These are phyloP conservation scores for Alternaria rosae DNA, from an alignment of 2,329 filamentous ascomycete species.

Conservation along the genomic window DNA sequence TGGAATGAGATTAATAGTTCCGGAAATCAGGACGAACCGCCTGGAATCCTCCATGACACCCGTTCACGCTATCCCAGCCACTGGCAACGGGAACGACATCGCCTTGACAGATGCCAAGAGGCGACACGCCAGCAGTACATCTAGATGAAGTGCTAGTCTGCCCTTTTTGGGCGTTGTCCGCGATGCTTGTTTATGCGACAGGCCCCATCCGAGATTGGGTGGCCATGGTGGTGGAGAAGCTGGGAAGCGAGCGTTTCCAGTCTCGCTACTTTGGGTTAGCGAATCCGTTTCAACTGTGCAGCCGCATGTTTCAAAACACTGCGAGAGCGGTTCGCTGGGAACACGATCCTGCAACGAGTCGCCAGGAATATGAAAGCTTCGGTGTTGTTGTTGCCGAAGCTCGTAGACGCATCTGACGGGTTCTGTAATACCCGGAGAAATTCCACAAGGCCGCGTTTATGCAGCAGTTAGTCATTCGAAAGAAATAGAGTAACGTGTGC, in stretches of 20 bases:
- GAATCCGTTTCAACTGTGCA: conserved; percentile 21
- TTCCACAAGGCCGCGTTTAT: neutral
- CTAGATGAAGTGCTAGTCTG: conserved; percentile 22
- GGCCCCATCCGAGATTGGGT: conserved; percentile 29
- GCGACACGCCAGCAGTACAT: conserved; percentile 15
- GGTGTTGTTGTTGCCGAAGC: neutral
- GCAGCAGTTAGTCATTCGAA: neutral
- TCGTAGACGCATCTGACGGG: neutral
- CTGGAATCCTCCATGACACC: conserved; percentile 27
- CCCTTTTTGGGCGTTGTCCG: conserved; percentile 12
- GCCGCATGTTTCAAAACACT: conserved; percentile 33
- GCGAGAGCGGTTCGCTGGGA: conserved; percentile 20
- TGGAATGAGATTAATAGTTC: conserved; percentile 16
- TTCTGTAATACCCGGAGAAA: neutral
- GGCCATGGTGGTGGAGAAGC: conserved; percentile 24
- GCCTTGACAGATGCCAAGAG: conserved; percentile 18
- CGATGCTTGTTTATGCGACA: conserved; percentile 24
- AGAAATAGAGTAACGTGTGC: neutral
- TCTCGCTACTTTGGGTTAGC: conserved; percentile 25
- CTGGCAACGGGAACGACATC: conserved; percentile 14
- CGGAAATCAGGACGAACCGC: conserved; percentile 25
- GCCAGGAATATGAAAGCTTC: conserved; percentile 2
- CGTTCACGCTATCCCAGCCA: conserved; percentile 20
- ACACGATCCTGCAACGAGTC: conserved; percentile 17
- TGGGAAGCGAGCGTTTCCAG: conserved; percentile 33